A percentile compares a stretch with the other conserved stretches of the same genome.
Evolutionary conservation across 2,329 filamentous ascomycete species (phyloP).

Genomic region (Colletotrichum musae): DNA sequence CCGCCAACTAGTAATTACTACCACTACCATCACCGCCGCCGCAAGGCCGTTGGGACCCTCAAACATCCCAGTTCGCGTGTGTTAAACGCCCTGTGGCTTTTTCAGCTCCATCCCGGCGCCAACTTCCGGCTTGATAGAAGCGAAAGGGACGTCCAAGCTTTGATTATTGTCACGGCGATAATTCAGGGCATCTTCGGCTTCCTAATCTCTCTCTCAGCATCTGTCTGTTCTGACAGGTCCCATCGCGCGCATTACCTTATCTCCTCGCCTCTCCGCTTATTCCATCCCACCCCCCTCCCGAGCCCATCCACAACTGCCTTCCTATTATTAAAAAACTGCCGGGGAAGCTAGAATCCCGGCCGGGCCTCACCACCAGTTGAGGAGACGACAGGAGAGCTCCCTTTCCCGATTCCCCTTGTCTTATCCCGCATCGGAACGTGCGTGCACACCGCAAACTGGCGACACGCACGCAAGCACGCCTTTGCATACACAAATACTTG

Average conservation of each 20-base stretch:
- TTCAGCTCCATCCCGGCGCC: constrained; percentile 21
- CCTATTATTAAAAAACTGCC: constrained; percentile 34
- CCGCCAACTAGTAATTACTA: neutral
- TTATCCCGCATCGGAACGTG: constrained; percentile 36
- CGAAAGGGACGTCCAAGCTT: constrained; percentile 30
- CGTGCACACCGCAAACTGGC: constrained; percentile 41
- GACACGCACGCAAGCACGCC: constrained; percentile 11
- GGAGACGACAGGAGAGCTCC: neutral
- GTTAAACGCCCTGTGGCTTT: constrained; percentile 37
- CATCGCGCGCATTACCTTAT: constrained; percentile 27
- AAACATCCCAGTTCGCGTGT: constrained; percentile 19
- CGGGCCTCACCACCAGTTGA: constrained; percentile 12
- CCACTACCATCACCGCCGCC: too few species aligned
- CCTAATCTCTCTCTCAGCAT: neutral
- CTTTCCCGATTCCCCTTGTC: neutral
- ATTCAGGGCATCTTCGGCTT: constrained; percentile 16
- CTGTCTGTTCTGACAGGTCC: constrained; percentile 21
- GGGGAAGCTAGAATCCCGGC: constrained; percentile 7
- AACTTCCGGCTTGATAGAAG: constrained; percentile 8
- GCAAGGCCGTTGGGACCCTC: neutral
- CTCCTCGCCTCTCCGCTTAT: constrained; percentile 26
- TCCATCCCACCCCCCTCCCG: neutral
- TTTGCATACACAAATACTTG: constrained; percentile 38
- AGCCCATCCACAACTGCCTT: constrained; percentile 7
- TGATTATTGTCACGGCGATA: constrained; percentile 26